These are phyloP conservation scores for Auriculariales sp. DNA, from an alignment of 768 basidiomycete genomes.

Conservation along the genomic window DNA sequence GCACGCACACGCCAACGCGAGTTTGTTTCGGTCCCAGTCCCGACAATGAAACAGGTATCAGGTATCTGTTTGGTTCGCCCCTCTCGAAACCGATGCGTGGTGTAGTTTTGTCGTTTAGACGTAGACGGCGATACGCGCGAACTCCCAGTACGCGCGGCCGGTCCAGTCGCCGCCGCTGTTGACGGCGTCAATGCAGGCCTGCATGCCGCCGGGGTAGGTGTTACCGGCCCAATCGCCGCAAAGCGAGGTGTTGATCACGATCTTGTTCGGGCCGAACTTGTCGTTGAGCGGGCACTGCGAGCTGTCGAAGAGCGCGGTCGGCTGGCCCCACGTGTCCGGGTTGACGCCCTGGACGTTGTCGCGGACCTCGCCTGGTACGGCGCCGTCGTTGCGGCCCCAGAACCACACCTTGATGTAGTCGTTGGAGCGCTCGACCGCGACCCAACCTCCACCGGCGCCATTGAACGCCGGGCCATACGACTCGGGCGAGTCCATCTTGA, in stretches of 20 bases:
- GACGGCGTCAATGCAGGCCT: slow-evolving; percentile 11
- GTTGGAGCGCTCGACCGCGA: slow-evolving; percentile 22
- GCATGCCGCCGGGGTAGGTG: slow-evolving; percentile 3
- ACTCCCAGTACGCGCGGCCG: slow-evolving; percentile 18
- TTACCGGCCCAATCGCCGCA: slow-evolving; percentile 20
- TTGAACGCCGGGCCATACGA: slow-evolving; percentile 19
- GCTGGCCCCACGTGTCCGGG: slow-evolving; percentile 14
- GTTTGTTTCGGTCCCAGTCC: too few relatives aligned
- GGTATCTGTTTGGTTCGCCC: too few relatives aligned
- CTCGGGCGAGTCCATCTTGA: slow-evolving; percentile 12
- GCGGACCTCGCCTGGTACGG: slow-evolving; percentile 21
- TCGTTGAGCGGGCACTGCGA: slow-evolving; percentile 24
- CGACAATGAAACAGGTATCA: too few relatives aligned
- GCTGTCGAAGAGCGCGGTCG: slow-evolving; percentile 8
- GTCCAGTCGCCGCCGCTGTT: slow-evolving; percentile 16
- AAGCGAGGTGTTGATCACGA: slow-evolving; percentile 21
- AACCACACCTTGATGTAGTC: slow-evolving; percentile 25
- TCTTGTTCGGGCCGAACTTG: slow-evolving; percentile 19
- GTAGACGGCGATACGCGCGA: slow-evolving; percentile 18
- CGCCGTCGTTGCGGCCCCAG: slow-evolving; percentile 20
- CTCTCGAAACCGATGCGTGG: not conserved
- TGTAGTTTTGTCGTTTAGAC: slow-evolving; percentile 3
- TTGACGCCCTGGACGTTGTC: slow-evolving; percentile 10
- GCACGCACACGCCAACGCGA: too few relatives aligned
- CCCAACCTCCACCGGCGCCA: slow-evolving; percentile 27